Conservation (phyloP, 495 filamentous ascomycete species). For the Penicillium atrosanguineum region DNA sequence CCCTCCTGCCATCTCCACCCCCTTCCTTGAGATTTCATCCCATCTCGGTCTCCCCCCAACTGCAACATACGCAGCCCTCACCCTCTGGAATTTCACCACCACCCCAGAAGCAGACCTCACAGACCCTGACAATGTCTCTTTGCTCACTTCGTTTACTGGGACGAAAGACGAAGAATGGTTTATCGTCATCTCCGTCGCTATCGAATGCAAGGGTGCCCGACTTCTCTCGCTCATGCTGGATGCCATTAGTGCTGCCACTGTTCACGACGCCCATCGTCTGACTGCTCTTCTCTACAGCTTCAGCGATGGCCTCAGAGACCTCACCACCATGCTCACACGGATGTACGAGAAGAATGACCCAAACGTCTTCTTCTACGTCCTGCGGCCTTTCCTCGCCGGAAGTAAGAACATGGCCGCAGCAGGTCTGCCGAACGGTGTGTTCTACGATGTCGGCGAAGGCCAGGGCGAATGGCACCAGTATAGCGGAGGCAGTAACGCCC, state of each 20-base stretch:
- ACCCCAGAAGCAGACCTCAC: constrained; percentile 71
- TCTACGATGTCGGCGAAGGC: constrained; percentile 78
- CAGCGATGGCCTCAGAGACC: constrained; percentile 76
- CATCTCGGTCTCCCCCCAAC: constrained; percentile 86
- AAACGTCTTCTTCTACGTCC: constrained; percentile 83
- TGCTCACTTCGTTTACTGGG: constrained; percentile 83
- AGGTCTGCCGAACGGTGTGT: constrained; percentile 80
- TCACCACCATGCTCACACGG: constrained; percentile 66
- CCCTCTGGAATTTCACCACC: constrained; percentile 89
- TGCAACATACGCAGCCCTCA: constrained; percentile 87
- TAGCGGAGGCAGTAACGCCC: constrained; percentile 89
- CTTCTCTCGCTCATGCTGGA: constrained; percentile 81
- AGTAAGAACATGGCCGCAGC: constrained; percentile 96
- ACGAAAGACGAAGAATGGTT: constrained; percentile 97
- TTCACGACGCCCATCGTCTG: constrained; percentile 63
- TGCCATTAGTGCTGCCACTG: constrained; percentile 69
- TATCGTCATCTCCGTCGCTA: constrained; percentile 89
- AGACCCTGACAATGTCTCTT: constrained; percentile 76
- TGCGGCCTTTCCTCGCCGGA: constrained; percentile 89
- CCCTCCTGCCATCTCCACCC: constrained; percentile 76
- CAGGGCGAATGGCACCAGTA: constrained; percentile 69
- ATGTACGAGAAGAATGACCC: constrained; percentile 91
- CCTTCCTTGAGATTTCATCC: constrained; percentile 72
- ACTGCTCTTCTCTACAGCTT: constrained; percentile 69
- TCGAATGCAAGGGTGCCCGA: constrained; percentile 85